Conservation (phyloP, 2,329 filamentous ascomycete genomes). For the Colletotrichum musae region DNA sequence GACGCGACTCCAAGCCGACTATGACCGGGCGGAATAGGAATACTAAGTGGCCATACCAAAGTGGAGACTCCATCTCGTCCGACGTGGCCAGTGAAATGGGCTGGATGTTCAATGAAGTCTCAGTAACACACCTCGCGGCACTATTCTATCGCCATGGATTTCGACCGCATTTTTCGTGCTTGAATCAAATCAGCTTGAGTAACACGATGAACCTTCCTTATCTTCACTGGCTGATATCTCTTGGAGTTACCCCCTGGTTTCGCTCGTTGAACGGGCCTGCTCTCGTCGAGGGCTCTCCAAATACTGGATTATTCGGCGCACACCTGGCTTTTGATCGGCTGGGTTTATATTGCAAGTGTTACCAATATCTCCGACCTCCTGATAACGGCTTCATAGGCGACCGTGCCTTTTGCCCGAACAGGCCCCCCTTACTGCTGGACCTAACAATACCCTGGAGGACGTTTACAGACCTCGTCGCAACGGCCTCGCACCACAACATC, state of each 20-base stretch:
- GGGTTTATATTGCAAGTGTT: background rate
- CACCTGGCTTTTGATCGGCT: background rate
- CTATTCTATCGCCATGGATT: constrained; percentile 3
- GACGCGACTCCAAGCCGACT: too few relatives aligned
- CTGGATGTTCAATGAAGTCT: background rate
- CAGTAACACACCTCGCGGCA: background rate
- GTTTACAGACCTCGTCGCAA: background rate
- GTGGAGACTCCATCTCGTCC: background rate
- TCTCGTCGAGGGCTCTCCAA: background rate
- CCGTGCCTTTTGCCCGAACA: too few relatives aligned
- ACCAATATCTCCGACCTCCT: too few relatives aligned
- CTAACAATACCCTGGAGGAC: background rate
- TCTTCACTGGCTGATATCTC: background rate
- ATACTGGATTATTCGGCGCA: background rate
- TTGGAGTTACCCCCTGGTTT: background rate
- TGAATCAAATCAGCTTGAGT: background rate
- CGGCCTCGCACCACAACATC: background rate
- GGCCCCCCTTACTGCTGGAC: background rate
- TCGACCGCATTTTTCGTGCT: background rate
- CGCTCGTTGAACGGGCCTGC: background rate
- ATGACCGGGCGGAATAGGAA: background rate
- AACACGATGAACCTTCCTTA: background rate
- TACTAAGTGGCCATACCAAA: background rate
- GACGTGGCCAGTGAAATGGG: too few relatives aligned
- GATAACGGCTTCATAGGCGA: too few relatives aligned